Evolutionary conservation across 148 eudicot species (phyloP), one percentile per base, ranked within the genome.

Genomic region (Vaccinium darrowii): DNA sequence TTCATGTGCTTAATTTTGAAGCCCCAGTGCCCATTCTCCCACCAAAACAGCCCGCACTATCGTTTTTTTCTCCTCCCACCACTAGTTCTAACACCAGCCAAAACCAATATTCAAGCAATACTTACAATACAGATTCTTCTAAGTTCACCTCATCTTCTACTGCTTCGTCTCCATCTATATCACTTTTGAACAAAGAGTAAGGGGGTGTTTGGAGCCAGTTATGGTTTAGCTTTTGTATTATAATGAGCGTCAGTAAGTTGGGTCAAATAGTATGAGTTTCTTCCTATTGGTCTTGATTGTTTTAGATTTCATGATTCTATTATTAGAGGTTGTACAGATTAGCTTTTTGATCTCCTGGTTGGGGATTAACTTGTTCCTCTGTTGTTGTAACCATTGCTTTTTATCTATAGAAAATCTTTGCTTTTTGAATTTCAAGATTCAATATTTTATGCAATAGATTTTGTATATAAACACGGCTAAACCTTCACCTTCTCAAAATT

Each of bases 21-120:
- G 84, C 86, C 47, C 74, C 86, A 67, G 16, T 85, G 30, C 90
- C 90, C 18, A 30, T 5, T 80, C 81, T 88, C 47, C 86, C 86
- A 21, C 25, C 54, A 43, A 80, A 30, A 56, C 67, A 80, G 79
- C 88, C 87, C 2, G 47, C 14, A 15, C 76, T 79, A 18, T 83
- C 80, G 16, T 71, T 33, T 4, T 14, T 57, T 33, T 19, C 60
- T 49, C 27, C 57, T 12, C 10, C 49, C 53, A 16, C 78, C 21
- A 7, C 27, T 62, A 21, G 2, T 7, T 62, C 23, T 62, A 13
- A 53, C 3, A 36, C 7, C 16, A 78, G 80, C 27, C 36, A 21
- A 49, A 78, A n/a, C 57, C 25, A 72, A 1, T 82, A 60, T 8
- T 71, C 39, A 27, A 82, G 50, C 16, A 8, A 53, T 53, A 78